Evolutionary conservation across 1,284 basidiomycete genomes (phyloP), one percentile per base, ranked within the genome.

Genomic region (Chondrostereum purpureum): DNA sequence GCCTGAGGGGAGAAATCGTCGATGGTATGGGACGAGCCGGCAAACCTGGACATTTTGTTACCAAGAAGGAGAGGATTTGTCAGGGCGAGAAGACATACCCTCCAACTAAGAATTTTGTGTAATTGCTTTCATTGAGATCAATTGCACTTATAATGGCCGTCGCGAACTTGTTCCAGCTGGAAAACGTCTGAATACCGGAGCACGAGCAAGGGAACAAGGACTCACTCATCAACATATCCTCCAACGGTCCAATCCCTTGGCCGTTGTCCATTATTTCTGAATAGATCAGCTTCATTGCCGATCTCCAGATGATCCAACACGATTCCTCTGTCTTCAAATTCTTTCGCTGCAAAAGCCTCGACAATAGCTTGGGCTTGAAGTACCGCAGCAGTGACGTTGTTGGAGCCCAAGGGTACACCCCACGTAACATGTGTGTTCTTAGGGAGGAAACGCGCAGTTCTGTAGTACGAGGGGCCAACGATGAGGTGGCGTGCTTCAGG

Each of bases 281-380:
- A 84, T 10, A 81, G 57, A 57, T 83, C 78, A 0, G 80, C 65
- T 58, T 83, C 80, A 48, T 85, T 84, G 3, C 80, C 79, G 38
- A 80, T 66, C 56, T 83, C 77, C 34, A 84, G 62, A 34, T 69
- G 69, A 47, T 78, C 73, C 13, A 83, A 63, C 2, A 62, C 63
- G 40, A 83, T 73, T 3, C 71, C 67, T 0, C 71, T 65, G 24
- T 50, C 46, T 42, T 56, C 60, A 12, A 81, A 66, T 1, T 63
- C 61, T 2, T 62, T 45, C 2, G 68, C 67, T n/a, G 58, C 47
- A 55, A 82, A 83, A 6, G 75, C 78, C 44, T 66, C 68, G 13
- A 72, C 50, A 47, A 86, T 72, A 0, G 78, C 72, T 44, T 66
- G 62, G 0, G 75, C 73, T 61, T 82, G 72, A 13, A 78, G 69